These are phyloP conservation scores for Pleurotus citrinopileatus DNA, from an alignment of 768 basidiomycete species.

Conservation along the genomic window DNA sequence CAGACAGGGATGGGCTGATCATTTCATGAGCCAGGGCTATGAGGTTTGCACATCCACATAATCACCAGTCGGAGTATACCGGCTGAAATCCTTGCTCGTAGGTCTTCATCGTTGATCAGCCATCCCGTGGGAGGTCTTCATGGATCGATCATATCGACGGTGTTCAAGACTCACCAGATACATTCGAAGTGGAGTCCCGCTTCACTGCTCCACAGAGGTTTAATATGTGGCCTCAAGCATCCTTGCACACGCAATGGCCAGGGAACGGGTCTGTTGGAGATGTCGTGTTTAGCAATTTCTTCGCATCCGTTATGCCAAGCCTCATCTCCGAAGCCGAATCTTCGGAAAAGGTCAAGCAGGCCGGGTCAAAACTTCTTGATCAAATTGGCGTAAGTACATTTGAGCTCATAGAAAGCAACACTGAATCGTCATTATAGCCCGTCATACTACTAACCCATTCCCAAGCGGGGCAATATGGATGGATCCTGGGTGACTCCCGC, in stretches of 20 bases:
- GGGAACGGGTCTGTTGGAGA: constrained; percentile 48
- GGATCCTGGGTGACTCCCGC: constrained; percentile 45
- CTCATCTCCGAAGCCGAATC: constrained; percentile 32
- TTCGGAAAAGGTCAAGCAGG: constrained; percentile 36
- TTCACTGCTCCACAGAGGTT: constrained; percentile 30
- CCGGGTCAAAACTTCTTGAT: constrained; percentile 42
- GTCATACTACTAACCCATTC: constrained; percentile 49
- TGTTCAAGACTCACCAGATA: constrained; percentile 14
- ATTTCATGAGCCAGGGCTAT: constrained; percentile 30
- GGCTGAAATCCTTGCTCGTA: too few species aligned
- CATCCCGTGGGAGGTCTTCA: constrained; percentile 32
- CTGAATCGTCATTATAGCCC: too few species aligned
- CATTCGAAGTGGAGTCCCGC: constrained; percentile 23
- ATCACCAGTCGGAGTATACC: too few species aligned
- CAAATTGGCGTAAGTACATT: constrained; percentile 40
- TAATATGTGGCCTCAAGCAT: constrained; percentile 33
- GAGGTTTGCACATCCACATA: constrained; percentile 23
- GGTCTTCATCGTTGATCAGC: constrained; percentile 40
- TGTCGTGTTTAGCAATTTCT: constrained; percentile 41
- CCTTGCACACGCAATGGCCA: constrained; percentile 49
- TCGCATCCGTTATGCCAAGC: constrained; percentile 37
- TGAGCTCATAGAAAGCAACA: background rate
- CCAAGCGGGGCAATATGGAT: constrained; percentile 46
- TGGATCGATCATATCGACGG: constrained; percentile 33
- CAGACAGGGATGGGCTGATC: constrained; percentile 34